Evolutionary conservation across 2,329 filamentous ascomycete species (phyloP).

Genomic region (Aspergillus ibericus): DNA sequence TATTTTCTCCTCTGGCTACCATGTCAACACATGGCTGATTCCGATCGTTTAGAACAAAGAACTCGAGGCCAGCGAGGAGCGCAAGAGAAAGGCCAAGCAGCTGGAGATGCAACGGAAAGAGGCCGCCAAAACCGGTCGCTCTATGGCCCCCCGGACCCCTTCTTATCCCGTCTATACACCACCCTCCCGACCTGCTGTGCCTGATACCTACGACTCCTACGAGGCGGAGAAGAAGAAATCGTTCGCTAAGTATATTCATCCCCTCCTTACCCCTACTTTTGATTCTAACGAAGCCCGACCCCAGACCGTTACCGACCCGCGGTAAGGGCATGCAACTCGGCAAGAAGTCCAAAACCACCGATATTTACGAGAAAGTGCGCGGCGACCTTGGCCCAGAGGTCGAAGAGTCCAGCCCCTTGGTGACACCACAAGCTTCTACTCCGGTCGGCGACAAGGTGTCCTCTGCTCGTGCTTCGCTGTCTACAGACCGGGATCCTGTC

Average conservation of each 20-base stretch:
- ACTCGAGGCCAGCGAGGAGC: slow-evolving; percentile 94
- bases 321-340: slow-evolving; percentile 99
- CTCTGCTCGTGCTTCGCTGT: slow-evolving; percentile 62
- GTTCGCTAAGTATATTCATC: slow-evolving; percentile 66
- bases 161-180: slow-evolving; percentile 88
- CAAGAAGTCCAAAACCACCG: slow-evolving; percentile 97
- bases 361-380: slow-evolving; percentile 94
- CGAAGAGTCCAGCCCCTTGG: slow-evolving; percentile 70
- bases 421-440: slow-evolving; percentile 57
- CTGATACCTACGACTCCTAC: slow-evolving; percentile 88
- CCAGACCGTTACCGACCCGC: slow-evolving; percentile 63
- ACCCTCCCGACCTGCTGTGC: slow-evolving; percentile 68
- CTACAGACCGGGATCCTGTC: slow-evolving; percentile 77
- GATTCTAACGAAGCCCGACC: slow-evolving; percentile 41
- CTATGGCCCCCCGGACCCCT: slow-evolving; percentile 68
- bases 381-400: slow-evolving; percentile 85
- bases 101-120: slow-evolving; percentile 99
- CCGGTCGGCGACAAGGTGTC: slow-evolving; percentile 54
- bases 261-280: not conserved
- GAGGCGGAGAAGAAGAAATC: slow-evolving; percentile 97
- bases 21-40: slow-evolving; percentile 24
- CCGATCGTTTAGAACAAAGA: slow-evolving; percentile 77
- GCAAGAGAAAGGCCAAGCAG: slow-evolving; percentile 98
- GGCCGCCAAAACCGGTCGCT: slow-evolving; percentile 72
- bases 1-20: slow-evolving; percentile 24